These are phyloP conservation scores for Yamadazyma akitaensis DNA, from an alignment of 805 yeast species.

Conservation along the genomic window DNA sequence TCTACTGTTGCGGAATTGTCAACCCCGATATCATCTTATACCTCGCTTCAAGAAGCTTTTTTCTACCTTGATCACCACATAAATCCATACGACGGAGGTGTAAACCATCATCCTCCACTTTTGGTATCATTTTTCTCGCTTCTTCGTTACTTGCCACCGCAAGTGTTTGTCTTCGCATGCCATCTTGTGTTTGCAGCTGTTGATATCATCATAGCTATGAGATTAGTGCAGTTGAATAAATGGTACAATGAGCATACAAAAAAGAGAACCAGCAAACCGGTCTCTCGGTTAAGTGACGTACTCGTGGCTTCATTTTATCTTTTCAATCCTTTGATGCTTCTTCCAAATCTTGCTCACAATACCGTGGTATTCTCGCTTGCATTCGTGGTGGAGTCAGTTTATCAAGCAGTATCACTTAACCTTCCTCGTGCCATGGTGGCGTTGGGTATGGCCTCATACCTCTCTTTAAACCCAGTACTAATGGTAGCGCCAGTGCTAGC, in stretches of 20 bases:
- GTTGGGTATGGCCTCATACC: slow-evolving; percentile 61
- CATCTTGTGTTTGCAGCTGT: slow-evolving; percentile 51
- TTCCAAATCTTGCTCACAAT: slow-evolving; percentile 67
- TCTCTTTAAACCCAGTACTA: slow-evolving; percentile 61
- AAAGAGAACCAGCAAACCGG: slow-evolving; percentile 14
- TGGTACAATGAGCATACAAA: slow-evolving; percentile 32
- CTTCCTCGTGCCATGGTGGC: slow-evolving; percentile 45
- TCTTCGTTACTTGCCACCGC: slow-evolving; percentile 23
- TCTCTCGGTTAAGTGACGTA: slow-evolving; percentile 33
- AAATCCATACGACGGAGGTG: slow-evolving; percentile 78
- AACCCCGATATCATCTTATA: slow-evolving; percentile 71
- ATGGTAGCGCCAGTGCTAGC: slow-evolving; percentile 57
- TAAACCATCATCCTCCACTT: slow-evolving; percentile 82
- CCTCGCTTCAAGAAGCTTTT: slow-evolving; percentile 44
- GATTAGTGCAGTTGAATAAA: slow-evolving; percentile 48
- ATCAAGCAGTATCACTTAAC: slow-evolving; percentile 42
- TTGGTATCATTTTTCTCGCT: slow-evolving; percentile 50
- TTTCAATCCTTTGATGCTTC: slow-evolving; percentile 75
- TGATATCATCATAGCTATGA: slow-evolving; percentile 58
- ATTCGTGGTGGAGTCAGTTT: slow-evolving; percentile 47
- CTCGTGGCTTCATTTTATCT: slow-evolving; percentile 62
- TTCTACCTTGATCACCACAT: slow-evolving; percentile 55
- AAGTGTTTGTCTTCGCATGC: slow-evolving; percentile 15
- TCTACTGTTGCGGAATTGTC: slow-evolving; percentile 54
- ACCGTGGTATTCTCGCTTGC: slow-evolving; percentile 60